phyloP scores from a whole-genome alignment of 2,329 filamentous ascomycete genomes.

The Elsinoe arachidis region DNA sequence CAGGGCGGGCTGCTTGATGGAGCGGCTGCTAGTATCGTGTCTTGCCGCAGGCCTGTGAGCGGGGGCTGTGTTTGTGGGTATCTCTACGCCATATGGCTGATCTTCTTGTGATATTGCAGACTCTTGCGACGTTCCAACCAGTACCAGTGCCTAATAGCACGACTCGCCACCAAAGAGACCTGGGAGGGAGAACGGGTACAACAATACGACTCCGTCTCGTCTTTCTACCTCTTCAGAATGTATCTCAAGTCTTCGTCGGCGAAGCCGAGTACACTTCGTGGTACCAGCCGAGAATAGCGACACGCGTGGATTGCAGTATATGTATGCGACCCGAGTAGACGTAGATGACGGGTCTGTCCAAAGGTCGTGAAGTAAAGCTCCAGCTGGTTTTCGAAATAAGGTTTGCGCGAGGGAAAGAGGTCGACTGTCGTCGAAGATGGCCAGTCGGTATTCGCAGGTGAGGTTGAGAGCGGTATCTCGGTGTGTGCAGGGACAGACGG shows the following conservation, averaged over 20 bases:
- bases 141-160: constrained; percentile 10
- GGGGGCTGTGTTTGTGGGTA: background rate
- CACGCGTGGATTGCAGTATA: background rate
- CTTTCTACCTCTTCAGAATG: no score
- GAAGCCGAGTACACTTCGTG: no score
- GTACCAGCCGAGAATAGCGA: background rate
- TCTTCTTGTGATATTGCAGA: background rate
- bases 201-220: no score
- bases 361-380: background rate
- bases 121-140: background rate
- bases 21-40: background rate
- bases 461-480: background rate
- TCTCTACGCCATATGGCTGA: background rate
- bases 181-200: no score
- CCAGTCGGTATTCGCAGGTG: background rate
- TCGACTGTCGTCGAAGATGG: background rate
- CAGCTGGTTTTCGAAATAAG: background rate
- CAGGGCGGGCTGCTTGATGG: background rate
- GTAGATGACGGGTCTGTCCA: no score
- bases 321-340: background rate
- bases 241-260: no score
- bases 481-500: background rate
- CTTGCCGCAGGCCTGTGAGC: background rate
- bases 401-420: background rate
- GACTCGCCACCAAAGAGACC: background rate